Base-by-base conservation (phyloP, 805 yeast genomes). In the Kazachstania psychrophila region DNA sequence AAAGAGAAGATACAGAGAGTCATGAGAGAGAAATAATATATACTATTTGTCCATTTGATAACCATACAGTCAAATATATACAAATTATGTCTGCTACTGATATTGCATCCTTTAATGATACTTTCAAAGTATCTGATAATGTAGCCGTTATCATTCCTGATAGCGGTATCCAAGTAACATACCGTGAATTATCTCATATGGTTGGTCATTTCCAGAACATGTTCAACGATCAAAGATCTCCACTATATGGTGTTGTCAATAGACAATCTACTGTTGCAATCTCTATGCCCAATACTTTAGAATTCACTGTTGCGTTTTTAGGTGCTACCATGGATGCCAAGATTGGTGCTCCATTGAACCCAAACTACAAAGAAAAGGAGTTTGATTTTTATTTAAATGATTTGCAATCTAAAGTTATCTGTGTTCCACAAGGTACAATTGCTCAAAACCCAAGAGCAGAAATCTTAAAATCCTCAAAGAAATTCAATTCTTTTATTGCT, bases 261-360 rank as follows among this genome's bases (percentile, higher is more conserved):
- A 50, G 58, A 29, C 73, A 72, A 45, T 51, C 68, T 3, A 67
- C 74, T 2, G 64, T 77, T 28, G 79, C 81, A 0, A 76, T 79
- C 16, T 66, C 82, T 1, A 58, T 79, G 40, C 75, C 78, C 20
- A 79, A 80, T 52, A 60, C 73, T 4, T 50, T 79, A 17, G 87
- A 79, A 47, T 70, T 77, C 36, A 66, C 71, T 1, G 66, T 69
- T 8, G 60, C 72, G 2, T 79, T 77, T 50, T 54, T 79, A 16
- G 79, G 77, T 2, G 62, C 70, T 18, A 72, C 83, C 2, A 68
- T 71, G 43, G 66, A 73, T 20, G 70, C 75, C 1, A 64, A 71
- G 45, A 64, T 79, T 31, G 81, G 80, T 15, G 82, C 85, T 2
- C 88, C 88, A 11, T 61, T 79, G 52, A 80, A 79, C 48, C 72